Conservation (phyloP, 1,139 yeast species). For the Saccharomyces hybrid region DNA sequence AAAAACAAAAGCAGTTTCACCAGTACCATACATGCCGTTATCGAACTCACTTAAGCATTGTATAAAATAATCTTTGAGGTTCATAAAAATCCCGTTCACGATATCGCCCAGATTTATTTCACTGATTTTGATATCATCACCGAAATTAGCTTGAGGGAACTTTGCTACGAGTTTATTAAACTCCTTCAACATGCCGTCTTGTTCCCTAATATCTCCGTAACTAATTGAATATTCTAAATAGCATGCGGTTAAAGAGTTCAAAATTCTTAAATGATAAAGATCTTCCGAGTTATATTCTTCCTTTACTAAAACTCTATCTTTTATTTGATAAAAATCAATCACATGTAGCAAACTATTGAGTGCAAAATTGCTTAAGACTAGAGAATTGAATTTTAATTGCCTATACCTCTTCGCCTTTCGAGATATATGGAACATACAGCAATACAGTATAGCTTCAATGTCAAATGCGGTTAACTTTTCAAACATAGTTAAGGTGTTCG, state of each 20-base stretch:
- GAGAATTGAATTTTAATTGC: constrained; percentile 41
- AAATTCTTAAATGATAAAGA: constrained; percentile 42
- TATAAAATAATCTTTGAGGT: constrained; percentile 24
- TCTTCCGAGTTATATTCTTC: constrained; percentile 34
- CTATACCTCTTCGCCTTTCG: constrained; percentile 38
- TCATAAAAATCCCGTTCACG: constrained; percentile 25
- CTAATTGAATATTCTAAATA: constrained; percentile 44
- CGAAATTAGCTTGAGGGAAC: constrained; percentile 40
- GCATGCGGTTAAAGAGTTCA: constrained; percentile 42
- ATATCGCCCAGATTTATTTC: constrained; percentile 38
- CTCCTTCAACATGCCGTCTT: constrained; percentile 24
- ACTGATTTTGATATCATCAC: constrained; percentile 44
- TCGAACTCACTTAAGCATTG: constrained; percentile 7
- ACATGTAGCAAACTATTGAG: constrained; percentile 40
- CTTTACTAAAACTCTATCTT: constrained; percentile 30
- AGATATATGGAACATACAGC: constrained; percentile 44
- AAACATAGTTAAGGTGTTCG: constrained; percentile 40
- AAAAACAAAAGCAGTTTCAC: constrained; percentile 3
- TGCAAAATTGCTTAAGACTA: constrained; percentile 43
- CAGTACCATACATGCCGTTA: background rate
- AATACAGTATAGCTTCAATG: constrained; percentile 46
- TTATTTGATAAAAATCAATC: constrained; percentile 36
- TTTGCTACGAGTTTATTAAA: constrained; percentile 36
- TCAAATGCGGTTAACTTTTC: constrained; percentile 47
- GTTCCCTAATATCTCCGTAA: constrained; percentile 32